Percentiles rank a stretch among this genome's conserved stretches.
These are phyloP conservation scores for Pezicula carpinea DNA, from an alignment of 2,329 filamentous ascomycete species.

Conservation along the genomic window DNA sequence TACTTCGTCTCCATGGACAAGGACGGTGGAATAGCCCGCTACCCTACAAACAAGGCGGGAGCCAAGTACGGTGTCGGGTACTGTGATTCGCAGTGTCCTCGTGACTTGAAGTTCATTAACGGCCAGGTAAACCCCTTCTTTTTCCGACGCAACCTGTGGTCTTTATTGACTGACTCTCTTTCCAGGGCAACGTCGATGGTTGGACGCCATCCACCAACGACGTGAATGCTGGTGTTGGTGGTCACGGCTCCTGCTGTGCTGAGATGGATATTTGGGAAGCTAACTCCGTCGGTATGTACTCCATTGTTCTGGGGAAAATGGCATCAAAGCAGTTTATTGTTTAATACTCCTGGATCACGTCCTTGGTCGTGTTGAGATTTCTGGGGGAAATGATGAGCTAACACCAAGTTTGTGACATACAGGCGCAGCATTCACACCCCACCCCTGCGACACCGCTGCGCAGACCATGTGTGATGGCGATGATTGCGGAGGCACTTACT, in stretches of 20 bases:
- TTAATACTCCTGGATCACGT: no score
- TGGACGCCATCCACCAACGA: constrained; percentile 42
- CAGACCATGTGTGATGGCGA: constrained; percentile 39
- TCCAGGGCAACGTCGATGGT: constrained; percentile 46
- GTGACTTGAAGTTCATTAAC: constrained; percentile 48
- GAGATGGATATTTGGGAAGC: constrained; percentile 65
- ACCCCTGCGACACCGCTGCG: constrained; percentile 43
- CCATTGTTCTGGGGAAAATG: no score
- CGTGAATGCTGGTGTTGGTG: constrained; percentile 44
- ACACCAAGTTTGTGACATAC: no score
- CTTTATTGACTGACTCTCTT: constrained; percentile 1
- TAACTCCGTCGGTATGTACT: constrained; percentile 51
- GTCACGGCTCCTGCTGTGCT: constrained; percentile 55
- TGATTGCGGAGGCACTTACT: constrained; percentile 29
- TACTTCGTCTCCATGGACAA: constrained; percentile 61
- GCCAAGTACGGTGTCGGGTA: constrained; percentile 60
- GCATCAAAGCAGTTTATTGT: no score
- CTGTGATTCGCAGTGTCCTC: constrained; percentile 55
- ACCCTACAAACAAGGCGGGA: constrained; percentile 49
- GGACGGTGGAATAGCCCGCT: constrained; percentile 52
- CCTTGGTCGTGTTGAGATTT: no score
- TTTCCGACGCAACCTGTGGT: constrained; percentile 29
- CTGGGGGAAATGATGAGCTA: no score
- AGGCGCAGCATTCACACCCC: constrained; percentile 48
- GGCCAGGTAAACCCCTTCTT: constrained; percentile 34